phyloP scores from a whole-genome alignment of 192 early-diverging fungal genomes.

The Linnemannia hyalina region DNA sequence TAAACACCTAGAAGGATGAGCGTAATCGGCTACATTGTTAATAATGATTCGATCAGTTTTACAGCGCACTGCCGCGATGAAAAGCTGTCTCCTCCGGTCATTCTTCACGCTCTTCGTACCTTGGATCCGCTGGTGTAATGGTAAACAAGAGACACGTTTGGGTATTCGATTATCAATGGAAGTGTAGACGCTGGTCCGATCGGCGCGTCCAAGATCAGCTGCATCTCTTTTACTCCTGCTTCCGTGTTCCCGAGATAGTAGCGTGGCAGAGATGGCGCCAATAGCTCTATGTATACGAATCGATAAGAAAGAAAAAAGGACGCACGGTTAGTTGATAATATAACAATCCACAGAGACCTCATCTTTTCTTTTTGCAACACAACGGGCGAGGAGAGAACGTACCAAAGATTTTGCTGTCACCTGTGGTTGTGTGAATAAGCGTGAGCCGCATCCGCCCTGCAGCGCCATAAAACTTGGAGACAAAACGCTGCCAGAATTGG shows the following conservation, averaged over 20 bases:
- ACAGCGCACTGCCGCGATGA: neutral
- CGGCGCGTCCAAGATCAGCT: slow-evolving; percentile 19
- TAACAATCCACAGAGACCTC: no score
- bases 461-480: slow-evolving; percentile 25
- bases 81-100: neutral
- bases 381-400: neutral
- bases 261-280: slow-evolving; percentile 26
- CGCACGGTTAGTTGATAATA: no score
- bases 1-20: slow-evolving; percentile 19
- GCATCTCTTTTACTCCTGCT: slow-evolving; percentile 39
- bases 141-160: slow-evolving; percentile 27
- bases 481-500: slow-evolving; percentile 32
- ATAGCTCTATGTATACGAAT: slow-evolving; percentile 11
- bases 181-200: neutral
- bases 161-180: slow-evolving; percentile 26
- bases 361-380: neutral
- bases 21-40: no score
- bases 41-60: no score
- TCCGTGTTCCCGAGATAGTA: slow-evolving; percentile 32
- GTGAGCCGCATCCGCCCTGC: slow-evolving; percentile 27
- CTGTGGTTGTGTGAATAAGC: slow-evolving; percentile 17
- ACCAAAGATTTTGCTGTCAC: slow-evolving; percentile 41
- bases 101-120: slow-evolving; percentile 4
- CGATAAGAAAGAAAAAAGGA: neutral
- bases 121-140: slow-evolving; percentile 35